Evolutionary conservation across 1,139 yeast genomes (phyloP).

Genomic region (Sugiyamaella xylanicola): DNA sequence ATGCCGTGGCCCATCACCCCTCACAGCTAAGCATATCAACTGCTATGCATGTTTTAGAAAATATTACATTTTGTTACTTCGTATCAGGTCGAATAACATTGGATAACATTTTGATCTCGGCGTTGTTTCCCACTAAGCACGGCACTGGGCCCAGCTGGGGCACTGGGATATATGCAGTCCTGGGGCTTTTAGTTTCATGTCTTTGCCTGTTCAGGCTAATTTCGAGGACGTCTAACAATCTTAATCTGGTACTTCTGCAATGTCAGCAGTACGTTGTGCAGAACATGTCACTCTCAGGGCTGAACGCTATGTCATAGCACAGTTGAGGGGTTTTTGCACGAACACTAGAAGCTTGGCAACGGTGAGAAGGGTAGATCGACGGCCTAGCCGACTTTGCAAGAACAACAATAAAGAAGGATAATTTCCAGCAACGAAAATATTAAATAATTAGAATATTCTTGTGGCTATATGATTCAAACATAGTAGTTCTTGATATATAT

Average conservation of each 20-base stretch:
- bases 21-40: neutral
- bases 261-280: neutral
- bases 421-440: too few relatives aligned
- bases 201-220: conserved; percentile 1
- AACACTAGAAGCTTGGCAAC: conserved; percentile 32
- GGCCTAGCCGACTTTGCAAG: neutral
- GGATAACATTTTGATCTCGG: neutral
- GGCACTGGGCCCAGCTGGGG: neutral
- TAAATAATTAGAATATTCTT: too few relatives aligned
- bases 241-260: conserved; percentile 1
- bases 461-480: too few relatives aligned
- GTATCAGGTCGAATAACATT: neutral
- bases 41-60: neutral
- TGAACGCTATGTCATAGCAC: conserved; percentile 9
- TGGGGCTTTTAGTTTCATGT: conserved; percentile 9
- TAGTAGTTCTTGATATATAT: too few relatives aligned
- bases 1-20: too few relatives aligned
- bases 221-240: conserved; percentile 5
- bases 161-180: neutral
- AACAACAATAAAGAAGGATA: too few relatives aligned
- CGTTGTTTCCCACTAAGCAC: neutral
- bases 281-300: neutral
- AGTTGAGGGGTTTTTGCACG: conserved; percentile 1
- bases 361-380: too few relatives aligned
- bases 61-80: neutral